Evolutionary conservation across 2,329 filamentous ascomycete genomes (phyloP).

Genomic region (Bipolaris sorokiniana): DNA sequence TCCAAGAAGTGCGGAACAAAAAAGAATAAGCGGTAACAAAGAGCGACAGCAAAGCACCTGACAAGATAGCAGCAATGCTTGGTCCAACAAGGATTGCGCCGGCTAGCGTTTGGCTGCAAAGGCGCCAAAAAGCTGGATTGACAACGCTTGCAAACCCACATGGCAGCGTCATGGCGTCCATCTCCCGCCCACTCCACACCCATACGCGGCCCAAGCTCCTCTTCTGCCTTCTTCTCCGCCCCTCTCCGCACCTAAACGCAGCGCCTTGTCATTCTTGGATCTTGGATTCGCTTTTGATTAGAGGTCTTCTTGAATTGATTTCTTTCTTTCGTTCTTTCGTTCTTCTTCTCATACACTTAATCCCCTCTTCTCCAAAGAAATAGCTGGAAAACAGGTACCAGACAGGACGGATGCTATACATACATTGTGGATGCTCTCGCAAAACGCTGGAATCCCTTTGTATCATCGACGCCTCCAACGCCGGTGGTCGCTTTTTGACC

Average conservation of each 20-base stretch:
- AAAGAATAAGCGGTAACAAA: slow-evolving; percentile 1
- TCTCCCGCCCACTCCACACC: slow-evolving; percentile 1
- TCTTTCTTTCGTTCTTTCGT: not conserved
- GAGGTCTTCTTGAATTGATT: not conserved
- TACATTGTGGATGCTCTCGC: slow-evolving; percentile 28
- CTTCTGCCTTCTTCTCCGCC: slow-evolving; percentile 11
- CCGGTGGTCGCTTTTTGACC: slow-evolving; percentile 37
- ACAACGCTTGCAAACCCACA: slow-evolving; percentile 10
- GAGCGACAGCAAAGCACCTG: slow-evolving; percentile 9
- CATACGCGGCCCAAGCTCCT: slow-evolving; percentile 22
- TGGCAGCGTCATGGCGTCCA: slow-evolving; percentile 25
- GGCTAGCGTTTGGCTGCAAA: slow-evolving; percentile 19
- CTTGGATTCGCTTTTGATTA: not conserved
- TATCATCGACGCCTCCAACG: slow-evolving; percentile 29
- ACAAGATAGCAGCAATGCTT: slow-evolving; percentile 2
- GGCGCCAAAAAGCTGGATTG: slow-evolving; percentile 24
- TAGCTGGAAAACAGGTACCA: slow-evolving; percentile 3
- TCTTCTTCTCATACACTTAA: not conserved
- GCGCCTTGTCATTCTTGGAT: not conserved
- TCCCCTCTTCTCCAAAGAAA: not conserved
- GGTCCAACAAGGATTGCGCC: slow-evolving; percentile 6
- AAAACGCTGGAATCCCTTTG: slow-evolving; percentile 24
- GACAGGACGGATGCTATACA: slow-evolving; percentile 12
- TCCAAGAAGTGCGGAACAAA: not conserved
- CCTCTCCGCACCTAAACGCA: slow-evolving; percentile 3